phyloP scores from a whole-genome alignment of 495 filamentous ascomycete genomes.

The Penicillium fimorum region DNA sequence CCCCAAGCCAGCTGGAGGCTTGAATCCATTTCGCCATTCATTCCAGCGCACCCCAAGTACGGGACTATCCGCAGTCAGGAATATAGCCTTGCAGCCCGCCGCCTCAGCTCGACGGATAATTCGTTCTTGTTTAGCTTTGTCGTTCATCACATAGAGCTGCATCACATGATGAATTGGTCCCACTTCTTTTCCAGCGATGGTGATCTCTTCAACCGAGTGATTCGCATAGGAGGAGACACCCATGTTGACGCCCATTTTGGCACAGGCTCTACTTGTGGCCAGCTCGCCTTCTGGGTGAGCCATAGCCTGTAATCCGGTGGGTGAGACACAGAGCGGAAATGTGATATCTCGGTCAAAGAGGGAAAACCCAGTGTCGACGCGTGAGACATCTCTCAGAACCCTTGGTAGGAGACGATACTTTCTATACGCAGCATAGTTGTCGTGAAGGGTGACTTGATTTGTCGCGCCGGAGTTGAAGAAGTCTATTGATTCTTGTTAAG shows the following conservation, averaged over 20 bases:
- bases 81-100: constrained; percentile 59
- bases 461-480: constrained; percentile 51
- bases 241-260: constrained; percentile 40
- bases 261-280: constrained; percentile 59
- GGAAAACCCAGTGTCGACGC: constrained; percentile 39
- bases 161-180: constrained; percentile 53
- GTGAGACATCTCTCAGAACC: constrained; percentile 50
- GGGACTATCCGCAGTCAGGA: constrained; percentile 82
- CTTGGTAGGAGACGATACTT: constrained; percentile 51
- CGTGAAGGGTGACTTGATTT: constrained; percentile 43
- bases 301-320: constrained; percentile 63
- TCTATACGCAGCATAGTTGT: constrained; percentile 44
- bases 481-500: constrained; percentile 24
- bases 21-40: constrained; percentile 44
- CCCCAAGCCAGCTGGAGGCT: constrained; percentile 31
- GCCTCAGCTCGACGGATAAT: constrained; percentile 40
- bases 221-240: constrained; percentile 57
- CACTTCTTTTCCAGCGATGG: constrained; percentile 40
- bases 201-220: constrained; percentile 53
- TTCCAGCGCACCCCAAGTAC: constrained; percentile 59
- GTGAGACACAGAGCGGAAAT: constrained; percentile 49
- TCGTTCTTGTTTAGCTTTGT: constrained; percentile 57
- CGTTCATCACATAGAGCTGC: constrained; percentile 73
- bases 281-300: constrained; percentile 67
- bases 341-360: constrained; percentile 40